Percentiles rank a stretch among this genome's conserved stretches.
Evolutionary conservation across 345 rosid species (phyloP).

Genomic region (Euphorbia tirucalli): DNA sequence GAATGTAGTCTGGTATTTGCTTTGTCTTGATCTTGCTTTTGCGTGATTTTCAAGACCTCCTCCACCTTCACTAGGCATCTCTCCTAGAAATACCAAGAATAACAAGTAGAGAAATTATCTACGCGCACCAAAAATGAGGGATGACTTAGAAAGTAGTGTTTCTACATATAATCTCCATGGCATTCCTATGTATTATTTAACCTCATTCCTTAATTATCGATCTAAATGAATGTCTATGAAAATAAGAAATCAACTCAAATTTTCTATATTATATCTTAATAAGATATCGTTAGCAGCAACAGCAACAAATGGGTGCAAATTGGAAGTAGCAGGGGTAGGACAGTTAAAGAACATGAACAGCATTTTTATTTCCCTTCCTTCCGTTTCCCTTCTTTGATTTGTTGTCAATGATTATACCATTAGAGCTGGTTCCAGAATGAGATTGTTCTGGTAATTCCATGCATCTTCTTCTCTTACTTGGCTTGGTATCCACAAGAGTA

Average conservation of each 20-base stretch:
- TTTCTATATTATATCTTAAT: background rate
- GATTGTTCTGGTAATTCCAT: conserved; percentile 1
- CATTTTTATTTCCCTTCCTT: conserved; percentile 20
- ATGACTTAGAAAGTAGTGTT: background rate
- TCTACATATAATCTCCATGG: background rate
- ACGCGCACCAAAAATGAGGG: background rate
- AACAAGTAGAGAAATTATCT: background rate
- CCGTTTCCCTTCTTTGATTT: conserved; percentile 26
- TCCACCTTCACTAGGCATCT: conserved; percentile 51
- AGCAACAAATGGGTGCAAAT: background rate
- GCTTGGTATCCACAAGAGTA: background rate
- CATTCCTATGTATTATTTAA: background rate
- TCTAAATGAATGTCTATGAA: background rate
- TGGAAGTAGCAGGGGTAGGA: background rate
- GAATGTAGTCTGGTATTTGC: conserved; percentile 60
- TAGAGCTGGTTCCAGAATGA: conserved; percentile 7
- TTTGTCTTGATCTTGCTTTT: conserved; percentile 80
- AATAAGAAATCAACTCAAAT: background rate
- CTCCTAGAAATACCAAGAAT: conserved; percentile 38
- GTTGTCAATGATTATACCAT: background rate
- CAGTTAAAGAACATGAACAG: conserved; percentile 23
- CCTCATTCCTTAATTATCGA: too few species aligned
- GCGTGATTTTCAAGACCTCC: conserved; percentile 60
- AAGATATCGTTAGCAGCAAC: background rate
- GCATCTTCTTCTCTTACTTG: conserved; percentile 27